These are phyloP conservation scores for Alloteropsis semialata DNA, from an alignment of 176 grass and related monocot genomes.

Conservation along the genomic window DNA sequence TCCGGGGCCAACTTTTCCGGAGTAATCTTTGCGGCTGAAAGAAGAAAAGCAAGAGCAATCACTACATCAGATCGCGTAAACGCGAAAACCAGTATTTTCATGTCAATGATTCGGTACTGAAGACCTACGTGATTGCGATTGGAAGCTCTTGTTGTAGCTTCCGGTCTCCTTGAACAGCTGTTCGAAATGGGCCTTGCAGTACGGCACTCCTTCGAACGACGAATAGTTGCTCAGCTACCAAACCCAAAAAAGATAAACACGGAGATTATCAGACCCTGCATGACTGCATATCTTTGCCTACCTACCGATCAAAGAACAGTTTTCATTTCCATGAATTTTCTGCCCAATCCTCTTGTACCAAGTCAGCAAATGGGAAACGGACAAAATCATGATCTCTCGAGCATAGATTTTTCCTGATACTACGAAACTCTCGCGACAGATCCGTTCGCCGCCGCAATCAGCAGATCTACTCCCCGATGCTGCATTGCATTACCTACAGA, in stretches of 20 bases:
- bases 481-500: constrained; percentile 12
- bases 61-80: neutral
- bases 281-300: neutral
- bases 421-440: neutral
- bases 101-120: neutral
- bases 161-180: constrained; percentile 87
- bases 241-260: neutral
- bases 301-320: neutral
- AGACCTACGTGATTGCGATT: constrained; percentile 52
- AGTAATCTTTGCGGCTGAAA: constrained; percentile 69
- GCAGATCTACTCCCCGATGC: constrained; percentile 24
- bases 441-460: neutral
- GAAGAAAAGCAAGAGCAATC: neutral
- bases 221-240: constrained; percentile 75
- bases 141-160: constrained; percentile 90
- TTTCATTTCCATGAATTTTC: neutral
- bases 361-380: neutral
- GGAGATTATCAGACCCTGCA: neutral
- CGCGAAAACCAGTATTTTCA: neutral
- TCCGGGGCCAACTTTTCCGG: constrained; percentile 54
- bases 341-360: constrained; percentile 8
- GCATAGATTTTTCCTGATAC: neutral
- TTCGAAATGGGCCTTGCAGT: constrained; percentile 96
- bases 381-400: neutral
- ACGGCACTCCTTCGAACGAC: constrained; percentile 79